Evolutionary conservation across 2,329 filamentous ascomycete species (phyloP).

Genomic region (Trichoderma atroviride): DNA sequence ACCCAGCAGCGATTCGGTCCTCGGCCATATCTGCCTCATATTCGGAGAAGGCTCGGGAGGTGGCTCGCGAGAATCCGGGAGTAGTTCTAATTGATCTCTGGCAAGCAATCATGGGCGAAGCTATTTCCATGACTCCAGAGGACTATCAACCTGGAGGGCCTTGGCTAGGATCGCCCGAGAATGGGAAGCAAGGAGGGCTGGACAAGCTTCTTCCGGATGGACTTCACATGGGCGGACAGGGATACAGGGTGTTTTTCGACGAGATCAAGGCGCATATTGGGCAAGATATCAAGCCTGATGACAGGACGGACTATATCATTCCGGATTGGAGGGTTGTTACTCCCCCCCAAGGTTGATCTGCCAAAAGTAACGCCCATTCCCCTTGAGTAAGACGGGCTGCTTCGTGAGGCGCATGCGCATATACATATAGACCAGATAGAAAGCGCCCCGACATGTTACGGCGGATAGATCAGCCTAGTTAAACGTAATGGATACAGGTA

Average conservation of each 20-base stretch:
- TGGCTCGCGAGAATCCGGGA: slow-evolving; percentile 70
- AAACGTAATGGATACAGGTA: neutral
- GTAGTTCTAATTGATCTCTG: slow-evolving; percentile 79
- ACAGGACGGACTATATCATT: slow-evolving; percentile 46
- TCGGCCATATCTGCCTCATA: slow-evolving; percentile 57
- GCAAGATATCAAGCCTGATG: slow-evolving; percentile 45
- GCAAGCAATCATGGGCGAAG: slow-evolving; percentile 74
- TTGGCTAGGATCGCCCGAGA: slow-evolving; percentile 53
- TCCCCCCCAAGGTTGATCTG: slow-evolving; percentile 3
- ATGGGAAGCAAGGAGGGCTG: slow-evolving; percentile 55
- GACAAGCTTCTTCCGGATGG: slow-evolving; percentile 59
- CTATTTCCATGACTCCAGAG: slow-evolving; percentile 56
- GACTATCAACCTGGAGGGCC: slow-evolving; percentile 57
- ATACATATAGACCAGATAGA: neutral
- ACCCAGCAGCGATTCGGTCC: slow-evolving; percentile 47
- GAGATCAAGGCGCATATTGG: slow-evolving; percentile 53
- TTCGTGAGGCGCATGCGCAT: neutral
- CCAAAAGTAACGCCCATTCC: neutral
- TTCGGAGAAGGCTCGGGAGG: slow-evolving; percentile 60
- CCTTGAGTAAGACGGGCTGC: neutral
- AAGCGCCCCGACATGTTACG: neutral
- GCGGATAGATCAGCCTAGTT: neutral
- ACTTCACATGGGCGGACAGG: slow-evolving; percentile 58
- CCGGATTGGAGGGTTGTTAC: slow-evolving; percentile 41
- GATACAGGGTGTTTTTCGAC: slow-evolving; percentile 57